Percentiles rank a stretch among this genome's conserved stretches.
Conservation (phyloP, 176 grass and related monocot species). For the Hsuehochloa calcarea region DNA sequence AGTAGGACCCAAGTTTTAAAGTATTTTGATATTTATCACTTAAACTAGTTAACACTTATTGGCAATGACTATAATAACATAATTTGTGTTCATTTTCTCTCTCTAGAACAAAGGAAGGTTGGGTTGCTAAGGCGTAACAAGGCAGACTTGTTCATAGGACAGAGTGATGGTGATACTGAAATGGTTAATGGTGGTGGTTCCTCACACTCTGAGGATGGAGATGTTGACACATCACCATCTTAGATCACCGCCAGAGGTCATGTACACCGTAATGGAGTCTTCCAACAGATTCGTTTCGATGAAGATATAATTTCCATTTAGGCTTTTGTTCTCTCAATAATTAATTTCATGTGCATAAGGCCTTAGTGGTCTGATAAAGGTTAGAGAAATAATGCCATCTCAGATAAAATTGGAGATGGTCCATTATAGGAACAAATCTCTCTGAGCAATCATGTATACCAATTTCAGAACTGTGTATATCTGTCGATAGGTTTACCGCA, state of each 20-base stretch:
- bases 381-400: conserved; percentile 48
- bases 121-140: conserved; percentile 54
- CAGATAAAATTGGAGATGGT: conserved; percentile 43
- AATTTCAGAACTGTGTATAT: conserved; percentile 48
- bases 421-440: conserved; percentile 41
- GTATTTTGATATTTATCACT: not conserved
- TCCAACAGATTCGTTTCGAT: conserved; percentile 20
- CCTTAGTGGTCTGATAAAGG: conserved; percentile 39
- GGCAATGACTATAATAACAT: conserved; percentile 3
- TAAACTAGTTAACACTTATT: not conserved
- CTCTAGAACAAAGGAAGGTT: conserved; percentile 73
- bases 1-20: conserved; percentile 43
- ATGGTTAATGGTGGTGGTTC: conserved; percentile 48
- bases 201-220: conserved; percentile 71
- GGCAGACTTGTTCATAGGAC: conserved; percentile 29
- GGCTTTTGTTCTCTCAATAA: conserved; percentile 36
- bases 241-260: conserved; percentile 30
- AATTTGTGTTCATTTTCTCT: conserved; percentile 21
- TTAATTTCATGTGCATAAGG: conserved; percentile 56
- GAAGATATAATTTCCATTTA: conserved; percentile 43
- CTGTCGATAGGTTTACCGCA: conserved; percentile 23
- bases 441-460: conserved; percentile 33
- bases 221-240: conserved; percentile 48
- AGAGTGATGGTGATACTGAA: conserved; percentile 59
- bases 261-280: conserved; percentile 14